Base-by-base conservation (phyloP, 2,329 filamentous ascomycete species). In the Rhytidhysteron rufulum region DNA sequence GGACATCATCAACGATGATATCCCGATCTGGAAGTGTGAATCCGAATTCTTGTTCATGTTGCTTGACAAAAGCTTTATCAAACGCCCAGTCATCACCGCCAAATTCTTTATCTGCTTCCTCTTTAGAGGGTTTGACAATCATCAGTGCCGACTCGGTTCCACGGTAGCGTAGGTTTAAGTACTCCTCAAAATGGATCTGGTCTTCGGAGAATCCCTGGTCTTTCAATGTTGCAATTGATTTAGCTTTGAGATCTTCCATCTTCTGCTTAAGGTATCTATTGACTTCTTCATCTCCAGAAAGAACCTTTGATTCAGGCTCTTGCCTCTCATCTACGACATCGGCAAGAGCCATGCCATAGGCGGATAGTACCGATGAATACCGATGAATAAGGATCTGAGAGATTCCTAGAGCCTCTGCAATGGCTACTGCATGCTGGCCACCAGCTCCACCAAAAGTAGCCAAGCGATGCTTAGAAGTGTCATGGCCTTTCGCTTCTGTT, bases 291-390 rank as follows among this genome's bases (percentile, higher is more conserved):
- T 71, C 63, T 15, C 82, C 79, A 11, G 74, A 73, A 78, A 78
- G 82, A 1, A 75, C 69, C 44, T 75, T 77, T 0, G 77, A 80
- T 50, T 80, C 78, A 4, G 86, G 85, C 57, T 90, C 87, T 57
- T 96, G 90, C 21, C 85, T 77, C 67, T 96, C 90, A 49, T 95
- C 88, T 0, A 96, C 90, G 0, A 95, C 89, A 56, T 96, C 90
- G 9, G 90, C 90, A 4, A 96, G 70, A 0, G 89, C 88, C 86
- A 95, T 95, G 7, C 89, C 89, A 51, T 95, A 95, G 0, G 89
- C 89, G 1, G 88, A 95, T 0, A 95, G 73, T 1, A 95, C 86
- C 0, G 88, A 94, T 0, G 88, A 94, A 62, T 95, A 94, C 38
- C 85, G 74, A 62, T 95, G 89, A 2, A 95, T 76, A 8, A 96